Evolutionary conservation across 2,329 filamentous ascomycete genomes (phyloP).

Genomic region (Colletotrichum sublineola): DNA sequence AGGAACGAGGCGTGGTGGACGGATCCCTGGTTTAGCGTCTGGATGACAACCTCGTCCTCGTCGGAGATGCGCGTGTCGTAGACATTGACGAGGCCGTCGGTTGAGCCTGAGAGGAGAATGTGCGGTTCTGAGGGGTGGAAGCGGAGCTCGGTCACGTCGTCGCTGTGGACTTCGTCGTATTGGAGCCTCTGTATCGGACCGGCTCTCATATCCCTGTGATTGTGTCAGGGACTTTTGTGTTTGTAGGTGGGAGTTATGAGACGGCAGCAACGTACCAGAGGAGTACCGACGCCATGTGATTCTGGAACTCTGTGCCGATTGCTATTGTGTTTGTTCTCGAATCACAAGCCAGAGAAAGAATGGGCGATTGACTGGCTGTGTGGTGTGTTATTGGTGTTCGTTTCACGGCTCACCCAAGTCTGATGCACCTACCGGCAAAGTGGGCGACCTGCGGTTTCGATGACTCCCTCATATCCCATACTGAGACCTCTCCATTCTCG

Average conservation of each 20-base stretch:
- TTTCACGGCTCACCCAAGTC: conserved; percentile 7
- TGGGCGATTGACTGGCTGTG: conserved; percentile 61
- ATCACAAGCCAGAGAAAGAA: conserved; percentile 76
- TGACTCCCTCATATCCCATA: conserved; percentile 74
- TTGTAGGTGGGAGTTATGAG: conserved; percentile 1
- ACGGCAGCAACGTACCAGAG: conserved; percentile 64
- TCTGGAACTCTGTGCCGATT: conserved; percentile 79
- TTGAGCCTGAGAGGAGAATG: conserved; percentile 80
- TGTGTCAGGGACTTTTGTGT: conserved; percentile 35
- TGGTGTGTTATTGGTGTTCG: conserved; percentile 42
- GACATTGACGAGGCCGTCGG: conserved; percentile 83
- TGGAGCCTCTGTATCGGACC: conserved; percentile 61
- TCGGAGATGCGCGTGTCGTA: conserved; percentile 78
- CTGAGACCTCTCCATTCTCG: conserved; percentile 74
- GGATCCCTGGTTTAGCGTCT: conserved; percentile 82
- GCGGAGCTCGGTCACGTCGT: conserved; percentile 73
- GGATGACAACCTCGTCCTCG: conserved; percentile 82
- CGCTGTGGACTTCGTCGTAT: conserved; percentile 76
- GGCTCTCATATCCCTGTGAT: conserved; percentile 69
- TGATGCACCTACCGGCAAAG: conserved; percentile 58
- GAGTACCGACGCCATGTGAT: conserved; percentile 71
- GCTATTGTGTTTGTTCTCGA: conserved; percentile 71
- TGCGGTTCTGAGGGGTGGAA: conserved; percentile 72
- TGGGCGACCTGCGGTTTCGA: conserved; percentile 57
- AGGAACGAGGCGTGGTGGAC: conserved; percentile 83